phyloP scores from a whole-genome alignment of 2,329 filamentous ascomycete species.

The Colletotrichum sp. region DNA sequence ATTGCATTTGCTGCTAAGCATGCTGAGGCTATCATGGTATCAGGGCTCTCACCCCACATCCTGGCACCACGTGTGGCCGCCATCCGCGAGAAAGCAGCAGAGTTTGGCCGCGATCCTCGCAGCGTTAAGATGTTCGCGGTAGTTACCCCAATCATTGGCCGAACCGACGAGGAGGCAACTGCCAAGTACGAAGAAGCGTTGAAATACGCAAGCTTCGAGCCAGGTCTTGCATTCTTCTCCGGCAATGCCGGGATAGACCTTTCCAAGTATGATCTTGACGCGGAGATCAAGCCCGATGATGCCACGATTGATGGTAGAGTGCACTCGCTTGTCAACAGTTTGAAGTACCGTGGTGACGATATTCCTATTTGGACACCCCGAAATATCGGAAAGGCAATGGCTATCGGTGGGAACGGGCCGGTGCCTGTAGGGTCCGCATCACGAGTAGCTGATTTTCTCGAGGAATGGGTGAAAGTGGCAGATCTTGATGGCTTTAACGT shows the following conservation, averaged over 20 bases:
- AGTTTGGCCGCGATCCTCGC: conserved; percentile 59
- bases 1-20: conserved; percentile 61
- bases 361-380: conserved; percentile 47
- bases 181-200: conserved; percentile 55
- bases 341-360: conserved; percentile 28
- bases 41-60: conserved; percentile 53
- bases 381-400: conserved; percentile 42
- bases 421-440: conserved; percentile 40
- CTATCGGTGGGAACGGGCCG: conserved; percentile 42
- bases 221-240: conserved; percentile 59
- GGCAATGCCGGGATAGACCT: conserved; percentile 67
- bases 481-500: conserved; percentile 47
- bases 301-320: neutral
- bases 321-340: neutral
- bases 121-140: conserved; percentile 61
- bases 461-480: conserved; percentile 46
- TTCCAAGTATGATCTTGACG: conserved; percentile 59
- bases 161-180: conserved; percentile 56
- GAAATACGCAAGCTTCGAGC: conserved; percentile 57
- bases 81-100: conserved; percentile 55
- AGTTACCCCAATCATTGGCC: conserved; percentile 53
- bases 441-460: conserved; percentile 48
- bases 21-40: conserved; percentile 66
- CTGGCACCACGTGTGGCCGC: conserved; percentile 55
- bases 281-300: conserved; percentile 49